A percentile compares a stretch with the other conserved stretches of the same genome.
These are phyloP conservation scores for Malbranchea cinnamomea DNA, from an alignment of 2,329 filamentous ascomycete species.

Conservation along the genomic window DNA sequence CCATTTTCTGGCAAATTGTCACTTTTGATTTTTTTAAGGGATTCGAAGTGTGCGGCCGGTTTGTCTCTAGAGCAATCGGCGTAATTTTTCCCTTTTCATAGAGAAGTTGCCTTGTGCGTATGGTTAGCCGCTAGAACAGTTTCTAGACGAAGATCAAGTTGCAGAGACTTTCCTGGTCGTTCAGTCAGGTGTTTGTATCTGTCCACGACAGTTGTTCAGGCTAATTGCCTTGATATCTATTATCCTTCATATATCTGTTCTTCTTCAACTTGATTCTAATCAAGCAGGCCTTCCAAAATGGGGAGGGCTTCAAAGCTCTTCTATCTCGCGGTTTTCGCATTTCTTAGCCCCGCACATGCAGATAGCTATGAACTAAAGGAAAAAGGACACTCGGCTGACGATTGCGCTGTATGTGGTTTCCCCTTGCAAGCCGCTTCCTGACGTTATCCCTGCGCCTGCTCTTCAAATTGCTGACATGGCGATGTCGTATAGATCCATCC, in stretches of 20 bases:
- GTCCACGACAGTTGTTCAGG: conserved; percentile 1
- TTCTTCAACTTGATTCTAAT: not conserved
- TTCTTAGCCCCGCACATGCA: conserved; percentile 37
- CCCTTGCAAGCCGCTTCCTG: conserved; percentile 8
- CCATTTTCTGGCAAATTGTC: not conserved
- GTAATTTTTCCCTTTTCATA: not conserved
- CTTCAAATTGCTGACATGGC: conserved; percentile 6
- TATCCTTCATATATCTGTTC: not conserved
- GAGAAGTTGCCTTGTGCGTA: no score
- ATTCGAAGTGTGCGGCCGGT: not conserved
- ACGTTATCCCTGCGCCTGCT: not conserved
- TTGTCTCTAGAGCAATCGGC: not conserved
- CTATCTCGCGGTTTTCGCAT: conserved; percentile 47
- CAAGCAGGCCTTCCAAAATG: conserved; percentile 23
- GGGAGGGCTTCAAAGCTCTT: conserved; percentile 40
- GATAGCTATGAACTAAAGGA: conserved; percentile 24
- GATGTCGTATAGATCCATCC: conserved; percentile 91
- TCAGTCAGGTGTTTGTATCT: no score
- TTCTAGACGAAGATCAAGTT: no score
- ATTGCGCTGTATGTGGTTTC: conserved; percentile 41
- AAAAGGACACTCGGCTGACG: conserved; percentile 22
- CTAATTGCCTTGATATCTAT: not conserved
- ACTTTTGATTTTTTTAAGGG: not conserved
- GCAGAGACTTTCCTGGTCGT: no score
- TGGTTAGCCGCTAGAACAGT: no score